Evolutionary conservation across 257 asterid genomes (phyloP).

Genomic region (Avicennia marina): DNA sequence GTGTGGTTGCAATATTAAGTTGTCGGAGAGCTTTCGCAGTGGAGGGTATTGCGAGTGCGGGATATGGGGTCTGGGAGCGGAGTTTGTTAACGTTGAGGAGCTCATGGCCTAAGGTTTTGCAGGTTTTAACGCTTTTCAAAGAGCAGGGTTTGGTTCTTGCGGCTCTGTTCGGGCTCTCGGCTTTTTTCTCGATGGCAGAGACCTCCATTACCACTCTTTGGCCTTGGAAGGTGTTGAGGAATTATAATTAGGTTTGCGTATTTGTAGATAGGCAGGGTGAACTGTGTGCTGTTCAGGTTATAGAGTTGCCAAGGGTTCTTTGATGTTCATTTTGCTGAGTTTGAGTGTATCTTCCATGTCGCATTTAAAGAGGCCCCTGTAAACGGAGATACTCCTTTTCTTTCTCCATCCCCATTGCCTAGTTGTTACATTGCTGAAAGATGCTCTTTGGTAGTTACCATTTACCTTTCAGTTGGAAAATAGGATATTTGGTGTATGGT

Average conservation of each 20-base stretch:
- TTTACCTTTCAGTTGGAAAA: too few relatives aligned
- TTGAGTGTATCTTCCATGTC: too few relatives aligned
- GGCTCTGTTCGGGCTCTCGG: constrained; percentile 81
- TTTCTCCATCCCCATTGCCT: too few relatives aligned
- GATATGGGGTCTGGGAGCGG: constrained; percentile 59
- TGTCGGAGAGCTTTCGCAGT: constrained; percentile 66
- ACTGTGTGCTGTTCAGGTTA: neutral
- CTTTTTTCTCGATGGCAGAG: constrained; percentile 98
- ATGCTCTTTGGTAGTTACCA: too few relatives aligned
- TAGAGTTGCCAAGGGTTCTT: too few relatives aligned
- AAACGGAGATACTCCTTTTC: too few relatives aligned
- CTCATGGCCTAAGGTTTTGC: constrained; percentile 84
- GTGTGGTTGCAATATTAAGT: constrained; percentile 44
- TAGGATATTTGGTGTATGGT: too few relatives aligned
- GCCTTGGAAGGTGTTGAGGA: constrained; percentile 91
- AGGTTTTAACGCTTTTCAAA: constrained; percentile 62
- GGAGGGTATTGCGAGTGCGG: constrained; percentile 45
- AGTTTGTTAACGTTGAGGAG: constrained; percentile 51
- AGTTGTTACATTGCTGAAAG: too few relatives aligned
- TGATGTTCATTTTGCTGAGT: too few relatives aligned
- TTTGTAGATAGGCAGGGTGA: neutral
- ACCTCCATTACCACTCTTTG: constrained; percentile 97
- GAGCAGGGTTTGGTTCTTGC: constrained; percentile 95
- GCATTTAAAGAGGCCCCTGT: too few relatives aligned
- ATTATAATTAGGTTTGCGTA: constrained; percentile 2